Conservation (phyloP, 768 basidiomycete species). For the Hydnomerulius pinastri region DNA sequence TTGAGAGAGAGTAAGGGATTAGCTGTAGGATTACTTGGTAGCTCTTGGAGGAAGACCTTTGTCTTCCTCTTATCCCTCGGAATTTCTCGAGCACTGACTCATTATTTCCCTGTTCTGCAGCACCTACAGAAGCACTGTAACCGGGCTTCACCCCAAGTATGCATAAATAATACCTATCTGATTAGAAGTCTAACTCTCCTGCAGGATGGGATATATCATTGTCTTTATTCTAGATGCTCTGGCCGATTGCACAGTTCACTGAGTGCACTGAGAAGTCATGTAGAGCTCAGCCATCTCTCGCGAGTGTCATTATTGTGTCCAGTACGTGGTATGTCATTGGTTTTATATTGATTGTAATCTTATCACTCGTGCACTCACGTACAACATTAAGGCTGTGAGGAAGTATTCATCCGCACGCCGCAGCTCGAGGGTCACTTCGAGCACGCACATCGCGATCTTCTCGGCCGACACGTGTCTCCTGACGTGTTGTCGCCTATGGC, state of each 20-base stretch:
- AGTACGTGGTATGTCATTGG: constrained; percentile 18
- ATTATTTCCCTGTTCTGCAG: constrained; percentile 13
- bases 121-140: constrained; percentile 29
- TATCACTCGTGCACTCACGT: constrained; percentile 15
- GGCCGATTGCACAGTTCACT: constrained; percentile 25
- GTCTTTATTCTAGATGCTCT: constrained; percentile 27
- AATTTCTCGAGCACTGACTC: constrained; percentile 8
- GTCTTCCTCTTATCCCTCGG: background rate
- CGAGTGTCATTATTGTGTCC: constrained; percentile 30
- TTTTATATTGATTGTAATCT: background rate
- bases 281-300: constrained; percentile 34
- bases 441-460: constrained; percentile 20
- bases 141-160: constrained; percentile 15
- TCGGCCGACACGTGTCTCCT: constrained; percentile 8
- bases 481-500: constrained; percentile 23
- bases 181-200: background rate
- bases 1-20: constrained; percentile 7
- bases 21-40: constrained; percentile 24
- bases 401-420: constrained; percentile 24
- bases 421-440: constrained; percentile 28
- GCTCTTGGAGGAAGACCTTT: constrained; percentile 13
- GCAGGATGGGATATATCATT: constrained; percentile 30
- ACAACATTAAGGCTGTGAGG: constrained; percentile 21
- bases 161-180: background rate
- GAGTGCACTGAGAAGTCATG: constrained; percentile 21